phyloP scores from a whole-genome alignment of 345 rosid genomes.

The Nasturtium officinale region DNA sequence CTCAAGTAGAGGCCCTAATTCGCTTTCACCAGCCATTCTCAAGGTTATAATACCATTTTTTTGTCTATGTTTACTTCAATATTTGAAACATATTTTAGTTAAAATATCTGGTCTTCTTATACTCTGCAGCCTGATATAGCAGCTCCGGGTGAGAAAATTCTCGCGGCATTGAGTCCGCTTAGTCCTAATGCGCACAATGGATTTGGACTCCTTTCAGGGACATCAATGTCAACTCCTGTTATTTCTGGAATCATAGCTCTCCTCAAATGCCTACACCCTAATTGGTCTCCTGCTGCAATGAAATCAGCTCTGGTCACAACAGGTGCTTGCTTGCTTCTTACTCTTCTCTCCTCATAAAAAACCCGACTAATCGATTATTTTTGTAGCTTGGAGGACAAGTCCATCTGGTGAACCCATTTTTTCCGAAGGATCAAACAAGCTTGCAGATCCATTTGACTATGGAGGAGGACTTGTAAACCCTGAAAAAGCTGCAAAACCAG shows the following conservation, averaged over 20 bases:
- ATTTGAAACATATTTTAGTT: neutral
- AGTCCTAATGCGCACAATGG: neutral
- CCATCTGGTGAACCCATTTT: constrained; percentile 52
- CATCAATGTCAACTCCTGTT: constrained; percentile 53
- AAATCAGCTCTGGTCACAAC: constrained; percentile 55
- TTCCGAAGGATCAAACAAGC: constrained; percentile 53
- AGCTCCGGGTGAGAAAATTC: constrained; percentile 48
- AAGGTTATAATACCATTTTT: constrained; percentile 45
- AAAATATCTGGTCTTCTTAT: neutral
- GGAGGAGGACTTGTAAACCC: constrained; percentile 71
- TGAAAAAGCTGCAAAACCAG: constrained; percentile 56
- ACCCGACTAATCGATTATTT: neutral
- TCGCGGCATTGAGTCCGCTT: constrained; percentile 39
- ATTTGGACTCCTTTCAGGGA: constrained; percentile 40
- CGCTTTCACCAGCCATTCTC: constrained; percentile 59
- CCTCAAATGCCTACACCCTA: constrained; percentile 41
- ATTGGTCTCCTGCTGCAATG: constrained; percentile 56
- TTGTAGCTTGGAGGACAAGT: constrained; percentile 42
- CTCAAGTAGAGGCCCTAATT: constrained; percentile 59
- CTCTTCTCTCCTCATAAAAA: neutral
- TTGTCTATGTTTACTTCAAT: neutral
- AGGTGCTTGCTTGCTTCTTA: constrained; percentile 38
- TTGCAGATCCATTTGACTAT: constrained; percentile 64
- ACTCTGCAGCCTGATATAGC: constrained; percentile 48
- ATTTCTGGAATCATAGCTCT: constrained; percentile 50